phyloP scores from a whole-genome alignment of 2,329 filamentous ascomycete genomes.

The Fusarium coicis region DNA sequence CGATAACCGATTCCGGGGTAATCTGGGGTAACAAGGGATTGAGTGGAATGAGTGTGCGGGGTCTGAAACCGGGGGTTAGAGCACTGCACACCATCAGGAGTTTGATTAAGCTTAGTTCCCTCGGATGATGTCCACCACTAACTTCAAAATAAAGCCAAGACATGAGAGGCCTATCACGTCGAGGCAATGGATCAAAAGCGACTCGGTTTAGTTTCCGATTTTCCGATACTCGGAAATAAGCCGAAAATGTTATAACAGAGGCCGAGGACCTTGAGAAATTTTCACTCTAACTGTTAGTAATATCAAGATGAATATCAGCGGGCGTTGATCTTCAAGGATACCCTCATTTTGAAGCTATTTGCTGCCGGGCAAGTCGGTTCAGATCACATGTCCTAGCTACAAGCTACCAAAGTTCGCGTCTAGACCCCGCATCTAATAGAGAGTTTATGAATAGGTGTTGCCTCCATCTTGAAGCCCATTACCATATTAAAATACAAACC shows the following conservation, averaged over 20 bases:
- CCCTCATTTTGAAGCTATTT: background rate
- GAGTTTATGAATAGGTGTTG: too few relatives aligned
- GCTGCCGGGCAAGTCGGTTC: background rate
- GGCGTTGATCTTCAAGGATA: too few relatives aligned
- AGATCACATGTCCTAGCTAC: too few relatives aligned
- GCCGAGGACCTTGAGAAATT: background rate
- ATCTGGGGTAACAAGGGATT: background rate
- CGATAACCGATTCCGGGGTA: background rate
- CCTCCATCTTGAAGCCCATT: too few relatives aligned
- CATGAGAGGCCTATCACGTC: background rate
- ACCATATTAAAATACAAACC: too few relatives aligned
- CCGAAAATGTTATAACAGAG: background rate
- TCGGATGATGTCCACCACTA: background rate
- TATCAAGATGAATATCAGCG: fast-evolving
- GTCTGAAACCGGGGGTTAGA: background rate
- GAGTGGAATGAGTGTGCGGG: background rate
- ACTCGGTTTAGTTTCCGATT: background rate
- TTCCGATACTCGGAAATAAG: background rate
- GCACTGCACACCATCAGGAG: background rate
- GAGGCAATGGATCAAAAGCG: background rate
- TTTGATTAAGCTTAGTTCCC: background rate
- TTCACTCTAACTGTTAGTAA: background rate
- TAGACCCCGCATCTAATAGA: too few relatives aligned
- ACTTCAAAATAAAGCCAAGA: background rate
- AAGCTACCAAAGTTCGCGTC: too few relatives aligned